Conservation (phyloP, 805 yeast species). For the Trichomonascus vanleenenianus region DNA sequence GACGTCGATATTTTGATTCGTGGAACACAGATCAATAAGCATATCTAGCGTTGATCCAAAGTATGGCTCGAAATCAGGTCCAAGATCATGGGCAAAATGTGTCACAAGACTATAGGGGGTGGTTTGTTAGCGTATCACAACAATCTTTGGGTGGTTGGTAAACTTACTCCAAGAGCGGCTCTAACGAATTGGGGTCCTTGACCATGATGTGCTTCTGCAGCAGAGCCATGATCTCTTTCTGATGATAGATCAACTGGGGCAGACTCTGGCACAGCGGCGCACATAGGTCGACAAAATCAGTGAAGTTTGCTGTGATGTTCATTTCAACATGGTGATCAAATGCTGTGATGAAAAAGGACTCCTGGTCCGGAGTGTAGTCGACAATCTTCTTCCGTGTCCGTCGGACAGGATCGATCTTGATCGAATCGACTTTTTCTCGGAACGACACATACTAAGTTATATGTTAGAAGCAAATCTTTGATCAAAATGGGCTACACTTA, state of each 20-base stretch:
- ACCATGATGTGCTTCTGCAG: slow-evolving; percentile 40
- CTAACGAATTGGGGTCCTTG: slow-evolving; percentile 64
- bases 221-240: slow-evolving; percentile 47
- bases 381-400: slow-evolving; percentile 20
- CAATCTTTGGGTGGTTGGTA: neutral
- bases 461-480: too few species aligned
- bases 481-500: slow-evolving; percentile 3
- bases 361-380: slow-evolving; percentile 20
- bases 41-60: slow-evolving; percentile 46
- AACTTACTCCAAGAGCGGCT: slow-evolving; percentile 63
- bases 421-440: slow-evolving; percentile 72
- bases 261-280: slow-evolving; percentile 55
- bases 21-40: slow-evolving; percentile 43
- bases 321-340: slow-evolving; percentile 83
- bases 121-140: slow-evolving; percentile 2
- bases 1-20: slow-evolving; percentile 36
- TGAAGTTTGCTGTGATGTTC: slow-evolving; percentile 66
- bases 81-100: slow-evolving; percentile 86
- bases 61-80: slow-evolving; percentile 77
- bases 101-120: slow-evolving; percentile 41
- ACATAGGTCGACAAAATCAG: slow-evolving; percentile 51
- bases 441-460: slow-evolving; percentile 33
- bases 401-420: slow-evolving; percentile 68
- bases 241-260: slow-evolving; percentile 74
- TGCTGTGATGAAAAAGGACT: slow-evolving; percentile 73